A percentile compares a stretch with the other conserved stretches of the same genome.
Conservation (phyloP, 75 land plant genomes). For the Selaginella moellendorffii region DNA sequence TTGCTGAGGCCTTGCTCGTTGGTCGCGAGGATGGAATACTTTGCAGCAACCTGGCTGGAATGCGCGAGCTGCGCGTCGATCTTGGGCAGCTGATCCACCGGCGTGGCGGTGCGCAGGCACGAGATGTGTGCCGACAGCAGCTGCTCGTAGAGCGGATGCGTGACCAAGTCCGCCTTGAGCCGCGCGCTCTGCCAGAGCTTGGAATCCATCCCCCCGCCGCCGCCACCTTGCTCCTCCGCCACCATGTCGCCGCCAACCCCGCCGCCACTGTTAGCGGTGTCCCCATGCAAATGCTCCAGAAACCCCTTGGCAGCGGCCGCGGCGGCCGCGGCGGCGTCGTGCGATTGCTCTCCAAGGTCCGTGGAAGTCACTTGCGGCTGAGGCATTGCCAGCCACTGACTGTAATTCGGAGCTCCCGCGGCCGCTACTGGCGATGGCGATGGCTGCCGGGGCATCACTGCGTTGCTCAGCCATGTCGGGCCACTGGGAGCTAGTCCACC, state of each 20-base stretch:
- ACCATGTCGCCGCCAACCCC: background rate
- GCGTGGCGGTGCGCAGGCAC: conserved; percentile 84
- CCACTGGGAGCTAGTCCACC: conserved; percentile 8
- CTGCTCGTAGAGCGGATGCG: conserved; percentile 75
- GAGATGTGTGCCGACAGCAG: conserved; percentile 69
- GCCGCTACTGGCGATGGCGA: no score
- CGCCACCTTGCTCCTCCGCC: background rate
- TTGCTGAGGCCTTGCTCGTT: conserved; percentile 23
- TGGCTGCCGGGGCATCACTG: conserved; percentile 33
- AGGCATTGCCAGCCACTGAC: background rate
- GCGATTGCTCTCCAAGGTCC: background rate
- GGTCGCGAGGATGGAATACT: conserved; percentile 47
- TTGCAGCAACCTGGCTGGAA: conserved; percentile 50
- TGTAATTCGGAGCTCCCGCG: conserved; percentile 9
- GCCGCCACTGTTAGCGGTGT: background rate
- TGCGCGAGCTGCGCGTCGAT: conserved; percentile 83
- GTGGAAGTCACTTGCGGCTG: background rate
- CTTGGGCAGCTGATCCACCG: conserved; percentile 80
- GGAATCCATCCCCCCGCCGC: background rate
- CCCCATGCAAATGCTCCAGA: no score
- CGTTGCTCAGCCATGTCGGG: conserved; percentile 44
- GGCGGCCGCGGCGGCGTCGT: background rate
- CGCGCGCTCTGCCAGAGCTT: conserved; percentile 19
- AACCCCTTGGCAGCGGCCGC: no score
- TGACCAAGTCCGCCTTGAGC: conserved; percentile 59